phyloP scores from a whole-genome alignment of 176 grass and related monocot genomes.

The Rhynchospora tenuis region DNA sequence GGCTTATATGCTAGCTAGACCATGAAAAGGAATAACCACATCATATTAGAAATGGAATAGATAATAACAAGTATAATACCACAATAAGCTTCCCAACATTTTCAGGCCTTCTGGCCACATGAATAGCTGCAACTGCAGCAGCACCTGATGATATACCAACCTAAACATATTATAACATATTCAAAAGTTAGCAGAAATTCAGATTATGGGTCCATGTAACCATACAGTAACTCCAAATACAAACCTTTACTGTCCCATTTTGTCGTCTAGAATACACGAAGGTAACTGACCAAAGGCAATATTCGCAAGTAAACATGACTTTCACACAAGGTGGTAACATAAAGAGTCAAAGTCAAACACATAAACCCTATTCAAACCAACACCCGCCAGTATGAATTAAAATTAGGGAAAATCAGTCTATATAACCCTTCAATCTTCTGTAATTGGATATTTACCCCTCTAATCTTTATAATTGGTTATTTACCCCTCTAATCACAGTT shows the following conservation, averaged over 20 bases:
- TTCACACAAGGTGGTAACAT: background rate
- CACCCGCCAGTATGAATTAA: background rate
- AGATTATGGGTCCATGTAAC: background rate
- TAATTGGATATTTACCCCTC: too few species aligned
- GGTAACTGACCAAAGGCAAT: background rate
- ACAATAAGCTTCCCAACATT: conserved; percentile 85
- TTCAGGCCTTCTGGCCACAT: conserved; percentile 81
- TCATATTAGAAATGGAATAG: background rate
- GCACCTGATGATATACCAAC: conserved; percentile 96
- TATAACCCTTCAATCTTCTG: too few species aligned
- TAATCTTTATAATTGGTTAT: too few species aligned
- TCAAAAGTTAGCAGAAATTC: background rate
- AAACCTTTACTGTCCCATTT: background rate
- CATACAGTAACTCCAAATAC: background rate
- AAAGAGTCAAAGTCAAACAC: background rate
- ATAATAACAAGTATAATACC: conserved; percentile 32
- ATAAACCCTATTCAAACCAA: background rate
- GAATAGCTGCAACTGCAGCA: conserved; percentile 76
- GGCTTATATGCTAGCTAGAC: background rate
- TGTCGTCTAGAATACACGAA: background rate
- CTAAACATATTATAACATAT: conserved; percentile 39
- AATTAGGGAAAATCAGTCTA: too few species aligned
- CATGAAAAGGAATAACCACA: background rate
- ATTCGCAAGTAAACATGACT: background rate
- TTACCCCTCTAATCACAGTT: too few species aligned